Base-by-base conservation (phyloP, 1,284 basidiomycete species). In the Moesziomyces sp. region DNA sequence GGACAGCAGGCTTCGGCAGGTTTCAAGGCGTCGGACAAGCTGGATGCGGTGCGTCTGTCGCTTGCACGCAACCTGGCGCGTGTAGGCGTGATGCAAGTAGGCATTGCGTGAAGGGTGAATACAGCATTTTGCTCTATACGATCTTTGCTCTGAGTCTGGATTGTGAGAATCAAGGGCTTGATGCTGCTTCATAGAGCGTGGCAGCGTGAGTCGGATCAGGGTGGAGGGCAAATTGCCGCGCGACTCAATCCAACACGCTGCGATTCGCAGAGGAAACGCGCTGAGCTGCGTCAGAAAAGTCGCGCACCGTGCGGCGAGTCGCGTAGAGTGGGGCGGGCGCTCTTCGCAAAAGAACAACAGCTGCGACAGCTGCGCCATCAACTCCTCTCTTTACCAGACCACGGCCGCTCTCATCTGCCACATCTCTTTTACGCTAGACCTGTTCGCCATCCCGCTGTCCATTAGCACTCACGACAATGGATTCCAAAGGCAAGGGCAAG, bases 21-120 rank as follows among this genome's bases (percentile, higher is more conserved):
- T 10, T 46, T 63, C 49, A 63, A 60, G 33, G 75, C 75, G 6
- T 62, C 57, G 1, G 64, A 73, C 45, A 64, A 76, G 66, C 54
- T 79, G 14, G 76, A 78, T 54, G 68, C 75, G 4, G 69, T 76
- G 11, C 68, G 78, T 7, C 50, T 78, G 28, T 69, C 66, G 6
- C 60, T 78, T 35, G 74, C 76, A n/a, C 60, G 74, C 45, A 65
- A 74, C 35, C 46, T 78, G 45, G 76, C 76, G 52, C 69, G 73
- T 35, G 73, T 75, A 8, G 69, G 73, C 16, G 60, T 75, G 40
- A 65, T 63, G 52, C 72, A 74, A 42, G 51, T 55, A 24, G 72
- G 72, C 45, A 68, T 73, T 45, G 66, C 53, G 30, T 69, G 43
- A 52, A 33, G 30, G 26, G 26, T 0, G 10, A 33, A 33, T 33